Base-by-base conservation (phyloP, 768 basidiomycete species). In the Tulasnella sp. region DNA sequence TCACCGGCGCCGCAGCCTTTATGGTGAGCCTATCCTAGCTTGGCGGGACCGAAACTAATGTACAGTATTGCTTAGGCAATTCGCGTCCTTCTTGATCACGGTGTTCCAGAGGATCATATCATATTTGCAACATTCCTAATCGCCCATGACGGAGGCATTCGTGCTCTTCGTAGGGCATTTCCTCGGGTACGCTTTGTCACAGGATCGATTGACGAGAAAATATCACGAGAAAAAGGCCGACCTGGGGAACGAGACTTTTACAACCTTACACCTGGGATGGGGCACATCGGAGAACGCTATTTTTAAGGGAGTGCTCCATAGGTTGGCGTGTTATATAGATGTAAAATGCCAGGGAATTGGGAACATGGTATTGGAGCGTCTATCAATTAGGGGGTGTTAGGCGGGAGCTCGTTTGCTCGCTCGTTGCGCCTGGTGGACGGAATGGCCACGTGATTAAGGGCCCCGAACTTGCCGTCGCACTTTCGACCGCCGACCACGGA, bases 121-220 rank as follows among this genome's bases (percentile, higher is more conserved):
- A 91, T 98, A 79, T 97, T 97, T 83, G 90, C 96, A 19, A 92
- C 95, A 0, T 95, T 97, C 86, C 88, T 98, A 12, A 92, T 97
- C 73, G 93, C 96, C 9, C 89, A 91, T n/a, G 88, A 87, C 21
- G 96, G 96, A 24, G 94, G 96, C 16, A 84, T 98, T 27, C 89
- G 89, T 2, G 90, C 94, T 1, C 88, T 99, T 31, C 91, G 91
- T 80, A 88, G 88, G 21, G 95, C 95, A 12, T 99, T 98, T 85
- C 96, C 97, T 3, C 83, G 86, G 9, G 91, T 97, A n/a, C 91
- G 89, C 82, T 91, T 98, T 82, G 91, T 98, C 19, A 94, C 93
- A 81, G 94, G 93, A 2, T 93, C 92, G 0, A 90, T 97, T 4
- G 97, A 98, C 83, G 89, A 92, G 34, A 88, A 89, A 24, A 88